phyloP scores from a whole-genome alignment of 345 rosid species.

The Eucalyptus marginata region DNA sequence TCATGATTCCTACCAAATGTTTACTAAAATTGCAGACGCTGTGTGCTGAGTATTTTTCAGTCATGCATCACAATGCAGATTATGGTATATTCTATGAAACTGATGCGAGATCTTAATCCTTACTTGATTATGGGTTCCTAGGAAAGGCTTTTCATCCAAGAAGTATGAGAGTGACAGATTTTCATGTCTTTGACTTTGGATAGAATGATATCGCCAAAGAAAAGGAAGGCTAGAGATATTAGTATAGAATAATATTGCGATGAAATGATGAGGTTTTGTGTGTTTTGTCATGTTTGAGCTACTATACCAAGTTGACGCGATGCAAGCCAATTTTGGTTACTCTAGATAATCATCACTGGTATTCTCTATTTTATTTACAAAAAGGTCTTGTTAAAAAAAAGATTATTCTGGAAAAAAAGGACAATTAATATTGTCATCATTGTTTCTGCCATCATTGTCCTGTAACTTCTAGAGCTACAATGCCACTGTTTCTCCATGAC shows the following conservation, averaged over 20 bases:
- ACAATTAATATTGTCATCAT: background rate
- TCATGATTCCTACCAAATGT: background rate
- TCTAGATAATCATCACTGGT: background rate
- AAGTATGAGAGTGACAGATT: background rate
- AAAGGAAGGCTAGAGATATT: background rate
- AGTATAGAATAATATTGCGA: background rate
- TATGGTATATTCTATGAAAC: background rate
- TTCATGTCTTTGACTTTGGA: background rate
- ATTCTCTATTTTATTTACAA: background rate
- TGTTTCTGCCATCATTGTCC: background rate
- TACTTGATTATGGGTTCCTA: background rate
- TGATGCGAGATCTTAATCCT: background rate
- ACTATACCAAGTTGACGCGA: background rate
- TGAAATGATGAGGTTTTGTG: background rate
- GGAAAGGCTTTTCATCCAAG: background rate
- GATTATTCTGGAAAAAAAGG: background rate
- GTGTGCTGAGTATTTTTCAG: background rate
- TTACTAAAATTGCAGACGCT: background rate
- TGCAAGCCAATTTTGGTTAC: background rate
- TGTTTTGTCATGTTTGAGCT: background rate
- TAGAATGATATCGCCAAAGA: background rate
- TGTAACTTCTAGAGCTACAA: background rate
- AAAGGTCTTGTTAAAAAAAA: background rate
- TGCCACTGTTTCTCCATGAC: background rate
- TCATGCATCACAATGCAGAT: background rate